Percentiles rank a stretch among this genome's conserved stretches.
phyloP scores from a whole-genome alignment of 108 stramenopile species.

The Conticribra guillardii region DNA sequence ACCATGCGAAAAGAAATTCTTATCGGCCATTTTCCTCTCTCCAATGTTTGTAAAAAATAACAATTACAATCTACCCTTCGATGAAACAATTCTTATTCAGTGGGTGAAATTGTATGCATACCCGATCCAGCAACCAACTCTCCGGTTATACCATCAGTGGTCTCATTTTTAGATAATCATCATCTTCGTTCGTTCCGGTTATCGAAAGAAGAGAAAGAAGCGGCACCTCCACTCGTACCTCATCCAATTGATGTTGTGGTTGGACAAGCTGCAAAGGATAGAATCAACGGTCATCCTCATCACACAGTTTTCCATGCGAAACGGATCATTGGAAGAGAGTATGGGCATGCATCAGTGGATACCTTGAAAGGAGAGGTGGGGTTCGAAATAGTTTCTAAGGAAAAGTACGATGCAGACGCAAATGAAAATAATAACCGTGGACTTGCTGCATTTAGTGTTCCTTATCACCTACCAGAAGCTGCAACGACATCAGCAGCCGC shows the following conservation, averaged over 20 bases:
- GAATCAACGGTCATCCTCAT: conserved; percentile 86
- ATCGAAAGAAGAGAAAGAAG: conserved; percentile 44
- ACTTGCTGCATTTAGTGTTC: conserved; percentile 47
- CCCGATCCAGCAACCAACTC: conserved; percentile 68
- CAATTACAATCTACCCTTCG: not conserved
- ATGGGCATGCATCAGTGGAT: conserved; percentile 55
- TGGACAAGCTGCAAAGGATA: conserved; percentile 70
- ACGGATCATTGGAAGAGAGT: conserved; percentile 73
- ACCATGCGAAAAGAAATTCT: too few relatives aligned
- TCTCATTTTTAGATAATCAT: conserved; percentile 77
- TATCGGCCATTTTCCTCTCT: too few relatives aligned
- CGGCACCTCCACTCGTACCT: conserved; percentile 46
- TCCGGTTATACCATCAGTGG: conserved; percentile 85
- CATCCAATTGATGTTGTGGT: conserved; percentile 79
- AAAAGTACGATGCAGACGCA: conserved; percentile 1
- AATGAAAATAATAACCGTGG: not conserved
- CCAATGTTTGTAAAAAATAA: too few relatives aligned
- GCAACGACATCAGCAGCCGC: not conserved
- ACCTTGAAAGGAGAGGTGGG: conserved; percentile 75
- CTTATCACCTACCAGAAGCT: conserved; percentile 35
- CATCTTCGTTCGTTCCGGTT: conserved; percentile 45
- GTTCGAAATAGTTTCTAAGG: conserved; percentile 53
- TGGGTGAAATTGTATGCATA: conserved; percentile 84
- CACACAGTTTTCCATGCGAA: conserved; percentile 88
- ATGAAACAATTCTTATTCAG: conserved; percentile 23